These are phyloP conservation scores for Golubevia sp. DNA, from an alignment of 1,284 basidiomycete genomes.

Conservation along the genomic window DNA sequence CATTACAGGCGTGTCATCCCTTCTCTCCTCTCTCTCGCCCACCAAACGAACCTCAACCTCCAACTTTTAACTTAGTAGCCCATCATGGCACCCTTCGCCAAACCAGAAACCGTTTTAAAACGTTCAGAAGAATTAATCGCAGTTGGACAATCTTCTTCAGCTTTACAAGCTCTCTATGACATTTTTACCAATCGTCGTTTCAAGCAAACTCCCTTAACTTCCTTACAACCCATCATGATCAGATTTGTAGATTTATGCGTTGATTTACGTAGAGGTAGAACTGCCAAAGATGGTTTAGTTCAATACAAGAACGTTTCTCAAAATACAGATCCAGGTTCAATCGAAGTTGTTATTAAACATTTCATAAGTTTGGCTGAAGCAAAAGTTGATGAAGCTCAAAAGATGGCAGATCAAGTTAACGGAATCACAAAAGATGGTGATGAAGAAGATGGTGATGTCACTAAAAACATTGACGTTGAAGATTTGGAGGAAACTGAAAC, in stretches of 20 bases:
- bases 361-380: conserved; percentile 87
- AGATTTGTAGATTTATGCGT: conserved; percentile 91
- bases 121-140: conserved; percentile 89
- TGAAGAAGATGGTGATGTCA: conserved; percentile 75
- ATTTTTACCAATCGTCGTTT: conserved; percentile 94
- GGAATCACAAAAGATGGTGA: conserved; percentile 66
- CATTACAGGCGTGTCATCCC: neutral
- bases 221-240: conserved; percentile 93
- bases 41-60: neutral
- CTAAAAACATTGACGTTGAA: conserved; percentile 61
- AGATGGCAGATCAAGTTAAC: conserved; percentile 23
- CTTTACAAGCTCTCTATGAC: conserved; percentile 84
- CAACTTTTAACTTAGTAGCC: neutral
- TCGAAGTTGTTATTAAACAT: conserved; percentile 87
- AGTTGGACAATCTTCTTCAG: conserved; percentile 84
- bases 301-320: conserved; percentile 80
- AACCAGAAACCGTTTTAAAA: conserved; percentile 85
- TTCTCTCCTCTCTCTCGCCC: neutral
- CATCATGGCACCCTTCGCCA: conserved; percentile 77
- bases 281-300: conserved; percentile 86
- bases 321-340: conserved; percentile 85
- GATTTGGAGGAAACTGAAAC: conserved; percentile 73
- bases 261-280: conserved; percentile 87
- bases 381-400: conserved; percentile 65
- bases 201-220: conserved; percentile 83